Evolutionary conservation across 2,329 filamentous ascomycete genomes (phyloP).

Genomic region (Fusarium concolor): DNA sequence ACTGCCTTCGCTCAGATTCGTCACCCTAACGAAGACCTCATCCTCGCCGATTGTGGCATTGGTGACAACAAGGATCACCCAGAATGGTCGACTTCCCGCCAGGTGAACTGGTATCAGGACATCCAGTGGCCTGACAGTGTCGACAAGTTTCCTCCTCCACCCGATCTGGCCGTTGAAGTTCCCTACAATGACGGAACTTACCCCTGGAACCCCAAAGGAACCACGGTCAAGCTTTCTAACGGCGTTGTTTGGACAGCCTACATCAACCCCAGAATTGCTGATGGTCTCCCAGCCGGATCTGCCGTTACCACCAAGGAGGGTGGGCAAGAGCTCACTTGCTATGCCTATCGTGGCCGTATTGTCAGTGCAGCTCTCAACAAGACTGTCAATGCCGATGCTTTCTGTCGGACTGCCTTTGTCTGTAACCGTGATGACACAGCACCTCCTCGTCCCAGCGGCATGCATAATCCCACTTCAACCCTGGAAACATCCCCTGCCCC

Average conservation of each 20-base stretch:
- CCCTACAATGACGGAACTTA: constrained; percentile 54
- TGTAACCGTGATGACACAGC: constrained; percentile 53
- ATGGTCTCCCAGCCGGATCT: constrained; percentile 55
- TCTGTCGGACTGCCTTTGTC: constrained; percentile 57
- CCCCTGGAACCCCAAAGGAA: constrained; percentile 54
- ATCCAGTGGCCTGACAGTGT: constrained; percentile 53
- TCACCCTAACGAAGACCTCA: constrained; percentile 52
- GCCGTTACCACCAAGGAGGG: constrained; percentile 56
- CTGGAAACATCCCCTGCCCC: constrained; percentile 48
- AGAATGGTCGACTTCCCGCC: constrained; percentile 57
- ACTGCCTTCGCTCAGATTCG: constrained; percentile 40
- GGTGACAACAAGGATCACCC: constrained; percentile 55
- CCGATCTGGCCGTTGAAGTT: constrained; percentile 55
- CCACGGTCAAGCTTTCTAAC: constrained; percentile 54
- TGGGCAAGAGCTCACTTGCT: constrained; percentile 55
- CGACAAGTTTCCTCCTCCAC: constrained; percentile 51
- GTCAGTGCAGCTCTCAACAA: constrained; percentile 55
- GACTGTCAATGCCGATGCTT: constrained; percentile 52
- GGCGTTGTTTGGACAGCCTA: constrained; percentile 57
- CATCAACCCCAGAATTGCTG: constrained; percentile 56
- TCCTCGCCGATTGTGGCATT: constrained; percentile 58
- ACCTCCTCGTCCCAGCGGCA: constrained; percentile 51
- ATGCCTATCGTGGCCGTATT: constrained; percentile 56
- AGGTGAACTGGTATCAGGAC: constrained; percentile 58
- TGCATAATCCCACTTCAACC: constrained; percentile 52